These are phyloP conservation scores for Shiraia sp. DNA, from an alignment of 2,329 filamentous ascomycete species.

Conservation along the genomic window DNA sequence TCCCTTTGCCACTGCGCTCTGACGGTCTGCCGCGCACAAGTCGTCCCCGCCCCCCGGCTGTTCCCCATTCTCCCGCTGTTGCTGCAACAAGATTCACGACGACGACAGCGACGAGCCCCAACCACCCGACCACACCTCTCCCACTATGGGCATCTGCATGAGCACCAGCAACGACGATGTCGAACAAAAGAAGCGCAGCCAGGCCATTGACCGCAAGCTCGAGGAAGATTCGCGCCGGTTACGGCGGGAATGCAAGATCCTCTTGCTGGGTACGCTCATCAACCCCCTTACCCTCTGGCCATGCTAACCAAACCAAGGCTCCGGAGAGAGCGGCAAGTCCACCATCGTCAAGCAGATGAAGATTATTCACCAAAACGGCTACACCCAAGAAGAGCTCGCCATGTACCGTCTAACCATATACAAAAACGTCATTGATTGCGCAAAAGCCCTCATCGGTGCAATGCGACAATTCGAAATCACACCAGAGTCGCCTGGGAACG, in stretches of 20 bases:
- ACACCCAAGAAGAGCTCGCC: constrained; percentile 89
- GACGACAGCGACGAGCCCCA: too few species aligned
- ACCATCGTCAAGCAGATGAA: constrained; percentile 99
- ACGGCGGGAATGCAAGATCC: constrained; percentile 97
- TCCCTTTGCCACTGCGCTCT: too few species aligned
- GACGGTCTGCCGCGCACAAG: constrained; percentile 29
- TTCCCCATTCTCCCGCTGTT: constrained; percentile 30
- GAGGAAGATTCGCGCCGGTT: constrained; percentile 93
- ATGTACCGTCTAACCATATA: constrained; percentile 96
- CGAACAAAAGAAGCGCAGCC: constrained; percentile 94
- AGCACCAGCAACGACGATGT: constrained; percentile 83
- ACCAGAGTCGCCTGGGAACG: constrained; percentile 71
- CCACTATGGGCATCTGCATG: constrained; percentile 89
- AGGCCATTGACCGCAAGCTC: constrained; percentile 89
- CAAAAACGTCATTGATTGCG: constrained; percentile 97
- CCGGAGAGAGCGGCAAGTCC: constrained; percentile 97
- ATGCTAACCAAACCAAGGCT: constrained; percentile 64
- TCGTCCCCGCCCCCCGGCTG: constrained; percentile 19
- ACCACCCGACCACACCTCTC: too few species aligned
- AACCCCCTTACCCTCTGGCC: not conserved
- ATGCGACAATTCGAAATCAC: constrained; percentile 91
- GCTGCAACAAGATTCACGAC: too few species aligned
- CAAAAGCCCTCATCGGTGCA: constrained; percentile 86
- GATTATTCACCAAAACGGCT: constrained; percentile 98
- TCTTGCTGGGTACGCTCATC: constrained; percentile 78